Base-by-base conservation (phyloP, 768 basidiomycete genomes). In the Calocybe gangraenosa region DNA sequence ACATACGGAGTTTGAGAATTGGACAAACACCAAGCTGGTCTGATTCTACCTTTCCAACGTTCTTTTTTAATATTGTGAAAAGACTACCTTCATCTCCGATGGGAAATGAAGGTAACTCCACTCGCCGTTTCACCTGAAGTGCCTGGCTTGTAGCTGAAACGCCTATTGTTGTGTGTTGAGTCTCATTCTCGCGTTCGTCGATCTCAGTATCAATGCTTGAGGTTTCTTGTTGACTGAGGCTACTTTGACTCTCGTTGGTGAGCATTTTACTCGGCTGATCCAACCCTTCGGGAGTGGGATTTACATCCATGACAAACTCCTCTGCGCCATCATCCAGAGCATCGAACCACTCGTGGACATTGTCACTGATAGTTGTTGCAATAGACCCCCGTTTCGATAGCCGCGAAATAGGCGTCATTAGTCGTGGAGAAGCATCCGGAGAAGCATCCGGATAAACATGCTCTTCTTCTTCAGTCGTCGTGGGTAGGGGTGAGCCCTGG, bases 51-150 rank as follows among this genome's bases (percentile, higher is more conserved):
- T 91, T 92, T 42, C 90, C 90, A 37, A 92, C 83, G 55, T 89
- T 92, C 67, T 90, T 92, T 68, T 90, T 90, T 37, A 93, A 65
- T 23, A 92, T 81, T 1, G 84, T 67, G 55, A 92, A 89, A 28
- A 92, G 65, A 57, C 88, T 90, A 8, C 87, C 87, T 65, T 92
- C 87, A 42, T 92, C 89, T 2, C 76, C 79, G 18, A 76, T 69
- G 13, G 78, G 70, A 5, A 73, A 71, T 15, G 77, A 75, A 14
- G 87, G 86, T 38, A 89, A 66, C 32, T 66, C 67, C 2, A 75
- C 78, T 50, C 87, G 71, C 47, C 79, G 70, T 7, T 65, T 55
- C 7, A 81, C 60, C 39, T 67, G 66, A 31, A 44, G 31, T 20
- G 51, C 36, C 20, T 39, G 18, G 25, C 5, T 5, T 42, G 11